A percentile compares a stretch with the other conserved stretches of the same genome.
These are phyloP conservation scores for Cicer yamashitae DNA, from an alignment of 306 rosid species.

Conservation along the genomic window DNA sequence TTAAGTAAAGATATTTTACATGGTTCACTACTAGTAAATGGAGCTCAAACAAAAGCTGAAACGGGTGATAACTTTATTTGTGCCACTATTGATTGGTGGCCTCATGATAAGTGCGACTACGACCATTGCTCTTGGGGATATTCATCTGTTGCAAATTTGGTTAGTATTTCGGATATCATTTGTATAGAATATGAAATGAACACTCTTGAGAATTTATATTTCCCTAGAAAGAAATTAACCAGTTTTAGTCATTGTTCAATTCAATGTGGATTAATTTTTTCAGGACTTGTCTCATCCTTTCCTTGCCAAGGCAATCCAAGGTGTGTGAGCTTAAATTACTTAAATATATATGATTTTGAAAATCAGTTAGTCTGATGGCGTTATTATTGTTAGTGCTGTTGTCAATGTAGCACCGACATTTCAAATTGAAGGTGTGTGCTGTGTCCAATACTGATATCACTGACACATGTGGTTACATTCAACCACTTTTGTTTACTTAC, in stretches of 20 bases:
- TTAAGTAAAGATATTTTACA: slow-evolving; percentile 63
- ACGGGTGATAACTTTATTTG: slow-evolving; percentile 76
- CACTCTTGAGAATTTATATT: slow-evolving; percentile 26
- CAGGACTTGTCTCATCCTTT: slow-evolving; percentile 92
- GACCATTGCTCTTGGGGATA: slow-evolving; percentile 90
- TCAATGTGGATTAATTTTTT: slow-evolving; percentile 54
- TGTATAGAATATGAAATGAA: slow-evolving; percentile 32
- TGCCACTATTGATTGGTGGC: slow-evolving; percentile 99
- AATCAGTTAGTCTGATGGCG: slow-evolving; percentile 9
- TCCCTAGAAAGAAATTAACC: slow-evolving; percentile 16
- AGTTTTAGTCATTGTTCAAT: slow-evolving; percentile 35
- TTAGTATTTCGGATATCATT: slow-evolving; percentile 45
- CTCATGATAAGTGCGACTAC: slow-evolving; percentile 85
- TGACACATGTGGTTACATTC: no score
- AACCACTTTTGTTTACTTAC: no score
- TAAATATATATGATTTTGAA: slow-evolving; percentile 2
- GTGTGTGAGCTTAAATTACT: slow-evolving; percentile 52
- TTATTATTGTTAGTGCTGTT: slow-evolving; percentile 20
- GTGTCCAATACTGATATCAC: no score
- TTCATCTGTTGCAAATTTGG: slow-evolving; percentile 80
- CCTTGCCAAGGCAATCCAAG: slow-evolving; percentile 84
- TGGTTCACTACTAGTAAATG: slow-evolving; percentile 67
- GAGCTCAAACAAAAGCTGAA: slow-evolving; percentile 58
- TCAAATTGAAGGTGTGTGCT: no score
- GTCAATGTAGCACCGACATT: no score